These are phyloP conservation scores for Daldinia loculata DNA, from an alignment of 495 filamentous ascomycete species.

Conservation along the genomic window DNA sequence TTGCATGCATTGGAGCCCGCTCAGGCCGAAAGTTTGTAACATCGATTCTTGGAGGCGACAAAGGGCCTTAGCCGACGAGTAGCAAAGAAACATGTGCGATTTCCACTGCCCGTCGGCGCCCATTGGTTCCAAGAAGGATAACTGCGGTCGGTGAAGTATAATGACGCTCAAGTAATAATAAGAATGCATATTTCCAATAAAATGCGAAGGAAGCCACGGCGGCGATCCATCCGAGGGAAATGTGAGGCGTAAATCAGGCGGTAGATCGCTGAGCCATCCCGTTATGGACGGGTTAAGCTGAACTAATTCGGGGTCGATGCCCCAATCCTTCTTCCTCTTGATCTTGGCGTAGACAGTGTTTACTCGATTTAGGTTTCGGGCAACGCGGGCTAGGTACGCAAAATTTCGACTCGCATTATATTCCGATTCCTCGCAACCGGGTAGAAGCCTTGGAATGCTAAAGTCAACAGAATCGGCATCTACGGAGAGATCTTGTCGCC, in stretches of 20 bases:
- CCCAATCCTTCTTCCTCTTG: constrained; percentile 89
- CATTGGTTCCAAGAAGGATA: constrained; percentile 78
- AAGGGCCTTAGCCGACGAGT: constrained; percentile 84
- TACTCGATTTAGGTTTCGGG: constrained; percentile 80
- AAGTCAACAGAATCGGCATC: constrained; percentile 81
- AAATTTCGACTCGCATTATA: constrained; percentile 82
- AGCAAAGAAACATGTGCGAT: constrained; percentile 84
- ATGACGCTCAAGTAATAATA: constrained; percentile 91
- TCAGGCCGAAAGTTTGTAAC: constrained; percentile 76
- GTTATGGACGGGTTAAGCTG: constrained; percentile 77
- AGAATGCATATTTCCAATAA: constrained; percentile 89
- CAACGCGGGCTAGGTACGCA: constrained; percentile 77
- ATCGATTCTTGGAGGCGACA: constrained; percentile 93
- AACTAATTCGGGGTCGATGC: constrained; percentile 82
- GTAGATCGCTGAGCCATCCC: constrained; percentile 80
- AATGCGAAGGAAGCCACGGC: constrained; percentile 89
- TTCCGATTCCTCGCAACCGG: constrained; percentile 79
- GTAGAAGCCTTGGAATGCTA: constrained; percentile 66
- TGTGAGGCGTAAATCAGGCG: constrained; percentile 77
- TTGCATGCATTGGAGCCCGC: constrained; percentile 90
- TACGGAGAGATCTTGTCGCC: constrained; percentile 83
- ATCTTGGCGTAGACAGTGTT: constrained; percentile 78
- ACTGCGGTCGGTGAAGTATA: constrained; percentile 87
- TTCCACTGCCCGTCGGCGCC: constrained; percentile 83
- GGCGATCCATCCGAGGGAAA: constrained; percentile 82